Evolutionary conservation across 208 protist genomes (phyloP), one percentile per base, ranked within the genome.

Genomic region (Wallacemonas rigidus): DNA sequence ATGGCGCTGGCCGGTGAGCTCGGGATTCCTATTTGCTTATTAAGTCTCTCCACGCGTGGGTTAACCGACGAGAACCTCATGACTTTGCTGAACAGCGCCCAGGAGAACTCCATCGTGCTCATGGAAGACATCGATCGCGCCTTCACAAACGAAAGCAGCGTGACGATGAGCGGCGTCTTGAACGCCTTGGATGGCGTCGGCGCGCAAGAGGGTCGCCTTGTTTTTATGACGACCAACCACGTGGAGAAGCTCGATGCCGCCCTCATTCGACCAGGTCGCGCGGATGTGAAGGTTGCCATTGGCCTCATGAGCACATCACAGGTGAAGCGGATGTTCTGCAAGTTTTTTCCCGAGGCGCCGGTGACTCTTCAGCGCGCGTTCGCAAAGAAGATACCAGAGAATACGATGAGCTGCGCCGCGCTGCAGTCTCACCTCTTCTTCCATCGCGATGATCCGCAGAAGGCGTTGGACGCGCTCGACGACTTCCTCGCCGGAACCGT

Each of bases 221-320:
- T 99, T n/a, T 98, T 99, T 80, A 97, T 99, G 90, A 99, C 98
- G 3, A 99, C 98, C 6, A 99, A 99, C 75, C 96, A 99, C 80
- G 85, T 98, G 14, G 97, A 99, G 41, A 76, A 87, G 50, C 79
- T 99, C 1, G 94, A 98, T 70, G 88, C 91, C 4, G 97, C 98
- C 1, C 82, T 99, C 2, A 98, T 99, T 55, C 87, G 98, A 8
- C 96, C 97, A 0, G 98, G 98, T 2, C 82, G 98, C 0, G 92
- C 97, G 6, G 98, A 99, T 79, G 82, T 98, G 48, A 97, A 97
- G 69, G 68, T 98, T 11, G 77, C 95, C 58, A 81, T 99, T 53
- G 89, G 90, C 3, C 81, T 87, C 40, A 75, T 97, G 3, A 79
- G 87, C 12, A 11, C 50, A 2, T 51, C 76, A 14, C 97, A 99